Evolutionary conservation across 768 basidiomycete genomes (phyloP).

Genomic region (Boletellus emodensis): DNA sequence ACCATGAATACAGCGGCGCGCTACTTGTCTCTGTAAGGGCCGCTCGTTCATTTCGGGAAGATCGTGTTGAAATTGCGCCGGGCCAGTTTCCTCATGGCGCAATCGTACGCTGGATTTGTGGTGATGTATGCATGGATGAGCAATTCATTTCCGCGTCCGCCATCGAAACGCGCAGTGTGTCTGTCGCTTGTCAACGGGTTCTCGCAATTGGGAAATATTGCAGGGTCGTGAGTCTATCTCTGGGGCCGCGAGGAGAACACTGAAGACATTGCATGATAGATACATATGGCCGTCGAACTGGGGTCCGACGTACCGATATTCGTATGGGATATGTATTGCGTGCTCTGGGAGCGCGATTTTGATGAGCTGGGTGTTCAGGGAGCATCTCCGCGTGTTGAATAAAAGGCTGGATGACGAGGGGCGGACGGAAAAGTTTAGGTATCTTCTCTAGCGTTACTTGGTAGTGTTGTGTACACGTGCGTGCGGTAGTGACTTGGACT

Average conservation of each 20-base stretch:
- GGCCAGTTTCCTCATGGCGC: slow-evolving; percentile 69
- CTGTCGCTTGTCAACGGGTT: slow-evolving; percentile 79
- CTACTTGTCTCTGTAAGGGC: slow-evolving; percentile 57
- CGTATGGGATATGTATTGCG: slow-evolving; percentile 71
- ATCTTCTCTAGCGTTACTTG: slow-evolving; percentile 36
- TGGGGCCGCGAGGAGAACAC: not conserved
- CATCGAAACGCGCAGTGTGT: slow-evolving; percentile 80
- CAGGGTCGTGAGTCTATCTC: slow-evolving; percentile 61
- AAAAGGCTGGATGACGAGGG: slow-evolving; percentile 32
- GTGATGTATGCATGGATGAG: slow-evolving; percentile 54
- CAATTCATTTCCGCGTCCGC: slow-evolving; percentile 66
- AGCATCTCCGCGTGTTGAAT: slow-evolving; percentile 43
- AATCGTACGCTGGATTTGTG: slow-evolving; percentile 69
- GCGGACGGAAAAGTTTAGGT: slow-evolving; percentile 43
- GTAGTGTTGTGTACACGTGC: slow-evolving; percentile 4
- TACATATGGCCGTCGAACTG: slow-evolving; percentile 66
- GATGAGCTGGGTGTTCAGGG: slow-evolving; percentile 46
- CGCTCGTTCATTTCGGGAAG: slow-evolving; percentile 6
- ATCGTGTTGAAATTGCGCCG: slow-evolving; percentile 3
- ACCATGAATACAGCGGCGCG: slow-evolving; percentile 62
- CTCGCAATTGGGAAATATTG: slow-evolving; percentile 79
- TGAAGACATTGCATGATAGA: slow-evolving; percentile 26
- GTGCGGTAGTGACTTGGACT: not conserved
- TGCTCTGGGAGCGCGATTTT: slow-evolving; percentile 48
- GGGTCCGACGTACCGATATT: slow-evolving; percentile 69